phyloP scores from a whole-genome alignment of 306 rosid species.

The Rosa multiflora region DNA sequence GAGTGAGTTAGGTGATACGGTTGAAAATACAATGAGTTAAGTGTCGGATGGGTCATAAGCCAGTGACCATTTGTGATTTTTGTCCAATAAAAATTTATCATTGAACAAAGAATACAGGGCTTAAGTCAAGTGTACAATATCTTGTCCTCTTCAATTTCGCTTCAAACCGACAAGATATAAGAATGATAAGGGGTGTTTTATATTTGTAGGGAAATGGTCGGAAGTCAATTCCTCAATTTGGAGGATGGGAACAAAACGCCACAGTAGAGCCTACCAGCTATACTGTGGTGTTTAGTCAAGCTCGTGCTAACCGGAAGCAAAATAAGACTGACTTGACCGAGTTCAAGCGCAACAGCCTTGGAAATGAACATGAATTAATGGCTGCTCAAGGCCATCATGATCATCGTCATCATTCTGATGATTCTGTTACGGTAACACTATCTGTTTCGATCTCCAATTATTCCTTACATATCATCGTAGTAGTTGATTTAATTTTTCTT shows the following conservation, averaged over 20 bases:
- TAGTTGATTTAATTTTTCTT: neutral
- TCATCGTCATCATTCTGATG: constrained; percentile 29
- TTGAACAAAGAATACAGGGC: too few relatives aligned
- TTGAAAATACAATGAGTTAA: too few relatives aligned
- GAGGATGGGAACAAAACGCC: constrained; percentile 70
- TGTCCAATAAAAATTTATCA: too few relatives aligned
- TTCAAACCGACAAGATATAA: too few relatives aligned
- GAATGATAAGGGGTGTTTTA: neutral
- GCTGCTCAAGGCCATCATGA: constrained; percentile 16
- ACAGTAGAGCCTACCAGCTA: constrained; percentile 52
- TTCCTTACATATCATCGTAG: neutral
- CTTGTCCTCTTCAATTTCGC: too few relatives aligned
- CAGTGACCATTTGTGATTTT: too few relatives aligned
- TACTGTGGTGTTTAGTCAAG: constrained; percentile 62
- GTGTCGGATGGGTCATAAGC: too few relatives aligned
- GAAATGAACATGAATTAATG: constrained; percentile 37
- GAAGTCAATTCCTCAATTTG: constrained; percentile 85
- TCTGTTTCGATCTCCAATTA: neutral
- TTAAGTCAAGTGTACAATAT: too few relatives aligned
- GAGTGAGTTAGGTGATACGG: too few relatives aligned
- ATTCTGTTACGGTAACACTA: constrained; percentile 22
- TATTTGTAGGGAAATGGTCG: constrained; percentile 44
- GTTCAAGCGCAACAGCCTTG: constrained; percentile 46
- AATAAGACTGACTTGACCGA: constrained; percentile 50
- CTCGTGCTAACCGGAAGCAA: constrained; percentile 65